These are phyloP conservation scores for Pouteria glomerata DNA, from an alignment of 148 eudicot genomes.

Conservation along the genomic window DNA sequence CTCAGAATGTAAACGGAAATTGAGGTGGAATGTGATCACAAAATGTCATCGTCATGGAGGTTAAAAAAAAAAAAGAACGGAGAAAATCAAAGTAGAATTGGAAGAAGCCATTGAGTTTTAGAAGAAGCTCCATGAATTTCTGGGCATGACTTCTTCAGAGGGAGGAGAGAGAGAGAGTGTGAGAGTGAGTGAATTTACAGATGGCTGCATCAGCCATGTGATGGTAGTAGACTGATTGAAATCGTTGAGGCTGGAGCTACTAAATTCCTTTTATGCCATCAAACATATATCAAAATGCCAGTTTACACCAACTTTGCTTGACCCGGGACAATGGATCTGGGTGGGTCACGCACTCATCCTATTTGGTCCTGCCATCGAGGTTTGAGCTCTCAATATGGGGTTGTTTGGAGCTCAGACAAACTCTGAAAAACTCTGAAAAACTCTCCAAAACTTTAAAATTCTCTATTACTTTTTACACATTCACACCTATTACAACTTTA, in stretches of 20 bases:
- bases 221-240: background rate
- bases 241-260: background rate
- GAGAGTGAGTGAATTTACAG: background rate
- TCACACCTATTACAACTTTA: no score
- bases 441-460: no score
- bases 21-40: background rate
- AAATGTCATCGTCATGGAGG: background rate
- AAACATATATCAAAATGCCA: background rate
- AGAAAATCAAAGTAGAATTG: background rate
- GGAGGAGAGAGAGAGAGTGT: background rate
- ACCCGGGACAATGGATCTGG: background rate
- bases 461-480: no score
- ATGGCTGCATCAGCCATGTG: constrained; percentile 6
- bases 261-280: constrained; percentile 1
- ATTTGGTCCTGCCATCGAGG: no score
- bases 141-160: background rate
- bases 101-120: background rate
- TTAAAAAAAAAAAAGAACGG: background rate
- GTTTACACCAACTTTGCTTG: background rate
- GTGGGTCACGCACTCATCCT: no score
- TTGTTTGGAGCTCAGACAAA: no score
- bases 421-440: no score
- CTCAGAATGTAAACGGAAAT: background rate
- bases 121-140: background rate
- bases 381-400: no score